Percentiles rank a stretch among this genome's conserved stretches.
Conservation (phyloP, 2,329 filamentous ascomycete species). For the Diaporthe citri region DNA sequence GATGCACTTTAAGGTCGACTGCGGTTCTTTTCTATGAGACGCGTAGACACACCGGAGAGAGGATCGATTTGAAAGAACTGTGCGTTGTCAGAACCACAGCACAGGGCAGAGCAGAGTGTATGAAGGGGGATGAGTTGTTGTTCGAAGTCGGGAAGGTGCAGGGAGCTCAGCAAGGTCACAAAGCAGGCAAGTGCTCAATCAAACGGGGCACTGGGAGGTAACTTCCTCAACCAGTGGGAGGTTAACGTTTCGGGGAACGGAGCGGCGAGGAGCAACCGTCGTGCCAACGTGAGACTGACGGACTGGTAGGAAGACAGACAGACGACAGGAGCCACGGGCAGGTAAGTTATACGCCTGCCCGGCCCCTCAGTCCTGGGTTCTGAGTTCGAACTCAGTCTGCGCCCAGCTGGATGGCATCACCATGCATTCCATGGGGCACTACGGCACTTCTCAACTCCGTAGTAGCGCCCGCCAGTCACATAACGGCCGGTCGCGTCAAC, state of each 20-base stretch:
- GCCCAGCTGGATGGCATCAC: conserved; percentile 14
- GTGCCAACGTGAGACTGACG: conserved; percentile 7
- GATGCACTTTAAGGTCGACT: conserved; percentile 17
- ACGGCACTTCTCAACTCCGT: neutral
- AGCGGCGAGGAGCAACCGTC: conserved; percentile 22
- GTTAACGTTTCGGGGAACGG: conserved; percentile 25
- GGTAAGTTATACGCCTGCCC: conserved; percentile 3
- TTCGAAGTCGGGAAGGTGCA: conserved; percentile 16
- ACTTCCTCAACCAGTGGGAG: conserved; percentile 25
- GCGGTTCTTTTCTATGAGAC: neutral
- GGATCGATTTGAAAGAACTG: conserved; percentile 17
- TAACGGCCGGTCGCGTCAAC: neutral
- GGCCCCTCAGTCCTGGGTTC: neutral
- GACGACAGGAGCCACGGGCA: neutral
- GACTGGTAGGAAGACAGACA: neutral
- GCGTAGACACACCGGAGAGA: conserved; percentile 4
- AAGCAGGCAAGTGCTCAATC: conserved; percentile 20
- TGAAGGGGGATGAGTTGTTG: too few relatives aligned
- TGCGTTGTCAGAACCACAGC: conserved; percentile 22
- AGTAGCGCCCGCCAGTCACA: conserved; percentile 16
- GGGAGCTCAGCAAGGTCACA: neutral
- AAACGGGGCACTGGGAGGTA: neutral
- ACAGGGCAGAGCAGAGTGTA: neutral
- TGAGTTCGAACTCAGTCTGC: conserved; percentile 1
- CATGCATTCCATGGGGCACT: conserved; percentile 10